These are phyloP conservation scores for Aspergillus floridensis DNA, from an alignment of 2,329 filamentous ascomycete genomes.

Conservation along the genomic window DNA sequence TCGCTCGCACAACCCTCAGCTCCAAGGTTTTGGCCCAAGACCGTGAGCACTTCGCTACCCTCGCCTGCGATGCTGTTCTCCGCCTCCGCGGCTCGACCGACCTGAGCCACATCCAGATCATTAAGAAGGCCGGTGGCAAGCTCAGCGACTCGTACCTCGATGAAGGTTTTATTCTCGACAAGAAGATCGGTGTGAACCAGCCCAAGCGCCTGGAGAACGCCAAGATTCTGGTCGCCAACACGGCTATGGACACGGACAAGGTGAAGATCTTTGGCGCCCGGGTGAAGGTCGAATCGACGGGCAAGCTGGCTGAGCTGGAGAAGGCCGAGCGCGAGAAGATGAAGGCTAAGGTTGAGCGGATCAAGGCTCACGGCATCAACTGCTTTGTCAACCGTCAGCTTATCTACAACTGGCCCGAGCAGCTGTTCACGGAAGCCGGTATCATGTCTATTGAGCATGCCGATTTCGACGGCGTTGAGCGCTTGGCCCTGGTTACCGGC, in stretches of 20 bases:
- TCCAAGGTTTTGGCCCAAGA: conserved; percentile 97
- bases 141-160: conserved; percentile 96
- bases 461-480: conserved; percentile 97
- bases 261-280: conserved; percentile 98
- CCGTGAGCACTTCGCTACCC: conserved; percentile 81
- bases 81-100: conserved; percentile 87
- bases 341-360: conserved; percentile 98
- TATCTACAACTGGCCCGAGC: conserved; percentile 99
- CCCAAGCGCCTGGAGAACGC: conserved; percentile 96
- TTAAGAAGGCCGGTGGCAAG: conserved; percentile 98
- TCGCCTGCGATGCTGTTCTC: conserved; percentile 88
- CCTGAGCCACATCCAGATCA: conserved; percentile 96
- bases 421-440: conserved; percentile 94
- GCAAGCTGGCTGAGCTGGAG: conserved; percentile 96
- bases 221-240: conserved; percentile 97
- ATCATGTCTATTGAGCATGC: conserved; percentile 99
- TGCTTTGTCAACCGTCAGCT: conserved; percentile 99
- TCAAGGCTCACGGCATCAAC: conserved; percentile 98
- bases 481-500: conserved; percentile 89
- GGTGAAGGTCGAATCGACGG: conserved; percentile 93
- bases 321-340: conserved; percentile 99
- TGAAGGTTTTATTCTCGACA: conserved; percentile 97
- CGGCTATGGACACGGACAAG: conserved; percentile 99
- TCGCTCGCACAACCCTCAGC: conserved; percentile 91
- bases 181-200: conserved; percentile 98